Evolutionary conservation across 129 eudicot genomes (phyloP).

Genomic region (Flaveria robusta): DNA sequence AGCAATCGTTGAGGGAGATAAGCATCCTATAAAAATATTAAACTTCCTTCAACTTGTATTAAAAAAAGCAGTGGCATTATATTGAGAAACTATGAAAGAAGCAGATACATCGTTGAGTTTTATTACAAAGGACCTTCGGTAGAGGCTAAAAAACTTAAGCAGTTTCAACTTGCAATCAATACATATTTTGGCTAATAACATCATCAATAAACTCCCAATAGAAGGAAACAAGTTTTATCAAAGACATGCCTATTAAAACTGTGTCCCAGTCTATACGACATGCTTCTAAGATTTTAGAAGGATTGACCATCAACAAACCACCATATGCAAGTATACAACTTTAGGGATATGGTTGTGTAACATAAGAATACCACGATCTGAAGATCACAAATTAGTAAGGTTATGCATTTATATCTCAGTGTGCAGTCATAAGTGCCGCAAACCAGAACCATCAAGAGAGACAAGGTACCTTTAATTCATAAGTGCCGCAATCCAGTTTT

Average conservation of each 20-base stretch:
- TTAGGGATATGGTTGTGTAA: not conserved
- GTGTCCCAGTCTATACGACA: not conserved
- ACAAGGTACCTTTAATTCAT: slow-evolving; percentile 6
- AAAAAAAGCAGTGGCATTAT: not conserved
- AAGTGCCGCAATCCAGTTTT: not conserved
- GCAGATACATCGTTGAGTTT: slow-evolving; percentile 8
- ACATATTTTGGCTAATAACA: slow-evolving; percentile 1
- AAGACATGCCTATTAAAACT: not conserved
- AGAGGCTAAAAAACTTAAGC: not conserved
- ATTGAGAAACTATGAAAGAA: not conserved
- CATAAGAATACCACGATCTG: not conserved
- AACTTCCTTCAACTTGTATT: slow-evolving; percentile 13
- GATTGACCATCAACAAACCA: not conserved
- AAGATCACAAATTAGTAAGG: not conserved
- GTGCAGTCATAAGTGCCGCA: not conserved
- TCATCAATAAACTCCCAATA: not conserved
- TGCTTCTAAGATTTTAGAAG: not conserved
- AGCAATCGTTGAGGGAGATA: slow-evolving; percentile 97
- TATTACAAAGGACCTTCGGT: not conserved
- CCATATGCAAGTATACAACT: not conserved
- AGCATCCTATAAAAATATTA: slow-evolving; percentile 69
- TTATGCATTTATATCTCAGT: slow-evolving; percentile 13
- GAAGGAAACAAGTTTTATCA: not conserved
- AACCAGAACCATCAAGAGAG: slow-evolving; percentile 2
- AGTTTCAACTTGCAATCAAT: slow-evolving; percentile 10